These are phyloP conservation scores for Amanita inopinata DNA, from an alignment of 768 basidiomycete species.

Conservation along the genomic window DNA sequence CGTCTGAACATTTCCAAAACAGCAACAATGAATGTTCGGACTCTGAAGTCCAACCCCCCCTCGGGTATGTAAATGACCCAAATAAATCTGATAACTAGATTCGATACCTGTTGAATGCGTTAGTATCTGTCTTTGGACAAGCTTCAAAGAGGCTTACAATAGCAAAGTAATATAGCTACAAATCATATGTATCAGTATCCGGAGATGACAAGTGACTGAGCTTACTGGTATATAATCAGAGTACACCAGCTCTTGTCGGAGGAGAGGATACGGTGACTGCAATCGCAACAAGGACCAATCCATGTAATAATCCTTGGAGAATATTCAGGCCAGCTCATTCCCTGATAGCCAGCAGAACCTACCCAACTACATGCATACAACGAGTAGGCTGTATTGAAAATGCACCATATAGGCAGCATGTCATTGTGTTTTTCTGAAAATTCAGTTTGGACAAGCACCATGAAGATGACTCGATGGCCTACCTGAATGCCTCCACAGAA, in stretches of 20 bases:
- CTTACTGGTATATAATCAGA: constrained; percentile 48
- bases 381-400: constrained; percentile 54
- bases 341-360: constrained; percentile 14
- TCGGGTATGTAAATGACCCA: constrained; percentile 75
- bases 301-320: constrained; percentile 60
- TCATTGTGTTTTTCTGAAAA: constrained; percentile 26
- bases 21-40: constrained; percentile 60
- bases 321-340: no score
- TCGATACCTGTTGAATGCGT: constrained; percentile 44
- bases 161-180: constrained; percentile 68
- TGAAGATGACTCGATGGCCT: constrained; percentile 12
- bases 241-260: constrained; percentile 74
- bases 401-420: constrained; percentile 58
- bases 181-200: neutral
- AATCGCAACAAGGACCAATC: constrained; percentile 83
- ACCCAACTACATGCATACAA: constrained; percentile 78
- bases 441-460: neutral
- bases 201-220: constrained; percentile 2
- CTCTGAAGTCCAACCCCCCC: constrained; percentile 32
- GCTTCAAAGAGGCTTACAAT: constrained; percentile 38
- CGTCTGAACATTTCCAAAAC: constrained; percentile 72
- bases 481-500: constrained; percentile 68
- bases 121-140: neutral
- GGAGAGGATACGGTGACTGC: constrained; percentile 42
- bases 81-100: constrained; percentile 67